These are phyloP conservation scores for Lachancea kluyveri DNA, from an alignment of 805 yeast genomes.

Conservation along the genomic window DNA sequence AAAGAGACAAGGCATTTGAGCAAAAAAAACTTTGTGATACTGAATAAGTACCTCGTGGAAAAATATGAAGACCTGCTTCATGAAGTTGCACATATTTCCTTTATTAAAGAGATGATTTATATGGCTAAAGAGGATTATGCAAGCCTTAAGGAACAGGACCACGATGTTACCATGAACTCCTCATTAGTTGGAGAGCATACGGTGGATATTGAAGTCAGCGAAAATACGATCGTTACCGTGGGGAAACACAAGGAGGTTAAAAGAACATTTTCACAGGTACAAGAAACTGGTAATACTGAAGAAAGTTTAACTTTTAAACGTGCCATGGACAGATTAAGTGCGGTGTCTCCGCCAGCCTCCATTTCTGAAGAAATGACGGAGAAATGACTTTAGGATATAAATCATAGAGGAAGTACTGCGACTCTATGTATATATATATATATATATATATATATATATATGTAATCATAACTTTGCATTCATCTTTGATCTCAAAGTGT, in stretches of 20 bases:
- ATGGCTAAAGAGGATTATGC: conserved; percentile 12
- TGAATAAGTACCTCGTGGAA: conserved; percentile 28
- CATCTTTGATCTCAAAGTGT: conserved; percentile 29
- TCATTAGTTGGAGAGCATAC: too few species aligned
- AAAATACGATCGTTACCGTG: too few species aligned
- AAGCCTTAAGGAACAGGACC: not conserved
- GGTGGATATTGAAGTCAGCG: too few species aligned
- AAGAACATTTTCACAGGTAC: conserved; percentile 4
- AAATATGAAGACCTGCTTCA: conserved; percentile 26
- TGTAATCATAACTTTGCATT: conserved; percentile 33
- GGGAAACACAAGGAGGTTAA: conserved; percentile 6
- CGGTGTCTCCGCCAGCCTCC: conserved; percentile 16
- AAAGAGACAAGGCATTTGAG: conserved; percentile 9
- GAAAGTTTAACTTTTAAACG: conserved; percentile 12
- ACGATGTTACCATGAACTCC: too few species aligned
- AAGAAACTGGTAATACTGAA: conserved; percentile 5
- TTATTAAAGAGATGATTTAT: conserved; percentile 29
- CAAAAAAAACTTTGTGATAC: conserved; percentile 21
- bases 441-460: conserved; percentile 1
- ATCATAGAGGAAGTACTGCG: too few species aligned
- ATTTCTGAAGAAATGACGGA: conserved; percentile 12
- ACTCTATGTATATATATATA: too few species aligned
- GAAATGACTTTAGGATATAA: conserved; percentile 9
- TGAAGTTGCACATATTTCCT: conserved; percentile 25
- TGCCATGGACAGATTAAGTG: conserved; percentile 14